Evolutionary conservation across 179 eudicot genomes (phyloP), one percentile per base, ranked within the genome.

Genomic region (Pouteria campechiana): DNA sequence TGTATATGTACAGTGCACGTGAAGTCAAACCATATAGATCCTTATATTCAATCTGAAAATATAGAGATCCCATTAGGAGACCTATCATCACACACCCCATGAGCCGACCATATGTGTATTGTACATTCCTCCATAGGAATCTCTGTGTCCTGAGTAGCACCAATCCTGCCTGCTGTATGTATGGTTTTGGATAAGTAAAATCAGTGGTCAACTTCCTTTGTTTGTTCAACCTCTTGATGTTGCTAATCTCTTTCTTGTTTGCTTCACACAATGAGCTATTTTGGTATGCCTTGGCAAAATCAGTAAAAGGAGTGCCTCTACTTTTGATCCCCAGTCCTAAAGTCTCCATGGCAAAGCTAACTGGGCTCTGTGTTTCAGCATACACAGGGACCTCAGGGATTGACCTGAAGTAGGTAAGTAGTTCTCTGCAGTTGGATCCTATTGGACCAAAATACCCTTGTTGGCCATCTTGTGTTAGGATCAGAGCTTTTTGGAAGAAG

Each of bases 1-100:
- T 55, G 61, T 55, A 55, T 37, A 55, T 55, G 48, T 55, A 55
- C 10, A 55, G 32, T 37, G 61, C 28, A 4, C 53, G 44, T 31
- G 53, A 55, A 35, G 61, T 46, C 17, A 30, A 25, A 11, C 61
- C 46, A 21, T 19, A 46, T 19, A 16, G 15, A 17, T 46, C 47
- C 17, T 37, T 38, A 41, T 37, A 46, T 10, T 46, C 47, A 2
- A 47, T 55, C 28, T 55, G 53, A 31, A 37, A 55, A 33, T 55
- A 46, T 13, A 55, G 44, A 13, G 46, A 45, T 13, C 61, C 61
- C 61, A 55, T 46, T 12, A 46, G 23, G 28, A 55, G 50, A 16
- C 61, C 61, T 15, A 46, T 55, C 39, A 55, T 37, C 46, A 46
- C 13, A 21, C 61, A 55, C 14, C 53, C 61, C 14, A 31, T 55